phyloP scores from a whole-genome alignment of 2,329 filamentous ascomycete genomes.

The Botrytis fragariae region DNA sequence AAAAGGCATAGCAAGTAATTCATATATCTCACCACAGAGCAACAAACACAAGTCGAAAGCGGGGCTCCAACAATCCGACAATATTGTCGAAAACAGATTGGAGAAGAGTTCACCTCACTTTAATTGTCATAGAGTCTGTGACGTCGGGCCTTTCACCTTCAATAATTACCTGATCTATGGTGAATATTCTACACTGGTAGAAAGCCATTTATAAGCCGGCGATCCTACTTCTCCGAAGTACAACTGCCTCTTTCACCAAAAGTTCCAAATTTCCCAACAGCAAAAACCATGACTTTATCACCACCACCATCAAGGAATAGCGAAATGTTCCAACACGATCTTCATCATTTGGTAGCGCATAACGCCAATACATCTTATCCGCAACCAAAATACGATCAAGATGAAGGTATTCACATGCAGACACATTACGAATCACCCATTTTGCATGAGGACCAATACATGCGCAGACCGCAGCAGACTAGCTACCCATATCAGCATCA shows the following conservation, averaged over 20 bases:
- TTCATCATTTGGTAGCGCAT: constrained; percentile 47
- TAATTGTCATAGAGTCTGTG: constrained; percentile 2
- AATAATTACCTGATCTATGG: constrained; percentile 1
- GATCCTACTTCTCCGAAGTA: background rate
- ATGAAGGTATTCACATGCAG: constrained; percentile 31
- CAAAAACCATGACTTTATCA: constrained; percentile 30
- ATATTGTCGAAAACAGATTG: background rate
- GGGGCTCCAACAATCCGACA: background rate
- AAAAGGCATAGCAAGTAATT: constrained; percentile 1
- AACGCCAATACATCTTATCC: constrained; percentile 40
- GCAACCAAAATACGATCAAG: constrained; percentile 31
- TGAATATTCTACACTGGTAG: constrained; percentile 11
- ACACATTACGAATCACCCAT: constrained; percentile 35
- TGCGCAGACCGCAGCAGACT: constrained; percentile 27
- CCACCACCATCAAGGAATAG: constrained; percentile 44
- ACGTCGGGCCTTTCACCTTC: background rate
- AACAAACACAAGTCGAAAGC: background rate
- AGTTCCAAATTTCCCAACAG: constrained; percentile 9
- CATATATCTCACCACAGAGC: constrained; percentile 1
- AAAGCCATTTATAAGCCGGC: constrained; percentile 11
- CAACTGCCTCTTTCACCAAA: background rate
- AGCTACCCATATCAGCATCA: constrained; percentile 34
- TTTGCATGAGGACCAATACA: constrained; percentile 26
- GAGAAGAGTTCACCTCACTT: background rate
- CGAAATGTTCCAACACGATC: constrained; percentile 43